Percentiles rank a stretch among this genome's conserved stretches.
Evolutionary conservation across 306 rosid species (phyloP).

Genomic region (Quercus aquifolioides): DNA sequence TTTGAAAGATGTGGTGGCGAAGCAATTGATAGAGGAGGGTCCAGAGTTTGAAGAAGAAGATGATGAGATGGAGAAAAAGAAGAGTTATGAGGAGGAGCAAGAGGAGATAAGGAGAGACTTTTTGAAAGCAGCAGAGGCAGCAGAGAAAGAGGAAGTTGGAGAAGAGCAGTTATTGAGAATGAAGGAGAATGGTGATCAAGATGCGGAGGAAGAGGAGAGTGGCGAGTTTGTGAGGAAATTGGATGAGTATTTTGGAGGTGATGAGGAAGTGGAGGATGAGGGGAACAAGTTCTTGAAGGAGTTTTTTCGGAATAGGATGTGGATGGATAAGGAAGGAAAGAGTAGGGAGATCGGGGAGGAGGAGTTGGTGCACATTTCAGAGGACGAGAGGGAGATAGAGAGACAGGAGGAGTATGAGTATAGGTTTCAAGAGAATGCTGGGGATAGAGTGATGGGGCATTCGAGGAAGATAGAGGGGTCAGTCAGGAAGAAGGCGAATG

Average conservation of each 20-base stretch:
- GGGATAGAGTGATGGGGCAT: constrained; percentile 76
- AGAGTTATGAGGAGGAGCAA: constrained; percentile 61
- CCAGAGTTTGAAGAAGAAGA: constrained; percentile 40
- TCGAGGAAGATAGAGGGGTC: constrained; percentile 69
- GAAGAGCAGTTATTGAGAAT: constrained; percentile 49
- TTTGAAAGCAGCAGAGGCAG: constrained; percentile 55
- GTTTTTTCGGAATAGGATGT: constrained; percentile 61
- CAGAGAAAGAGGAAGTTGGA: constrained; percentile 34
- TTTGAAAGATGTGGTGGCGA: constrained; percentile 73
- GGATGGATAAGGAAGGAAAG: constrained; percentile 45
- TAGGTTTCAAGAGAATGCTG: constrained; percentile 73
- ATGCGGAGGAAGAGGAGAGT: constrained; percentile 31
- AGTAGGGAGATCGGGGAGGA: constrained; percentile 38
- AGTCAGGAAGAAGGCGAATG: constrained; percentile 75
- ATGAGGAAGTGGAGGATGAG: constrained; percentile 38
- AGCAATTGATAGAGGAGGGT: constrained; percentile 69
- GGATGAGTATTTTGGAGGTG: constrained; percentile 66
- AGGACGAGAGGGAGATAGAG: constrained; percentile 70
- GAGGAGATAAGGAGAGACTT: constrained; percentile 60
- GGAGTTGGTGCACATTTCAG: constrained; percentile 55
- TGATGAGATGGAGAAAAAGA: constrained; percentile 24
- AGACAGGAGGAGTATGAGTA: constrained; percentile 80
- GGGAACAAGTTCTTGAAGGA: constrained; percentile 49
- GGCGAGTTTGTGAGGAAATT: constrained; percentile 47
- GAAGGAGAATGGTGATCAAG: constrained; percentile 20